phyloP scores from a whole-genome alignment of 1,284 basidiomycete species.

The Heterobasidion occidentale region DNA sequence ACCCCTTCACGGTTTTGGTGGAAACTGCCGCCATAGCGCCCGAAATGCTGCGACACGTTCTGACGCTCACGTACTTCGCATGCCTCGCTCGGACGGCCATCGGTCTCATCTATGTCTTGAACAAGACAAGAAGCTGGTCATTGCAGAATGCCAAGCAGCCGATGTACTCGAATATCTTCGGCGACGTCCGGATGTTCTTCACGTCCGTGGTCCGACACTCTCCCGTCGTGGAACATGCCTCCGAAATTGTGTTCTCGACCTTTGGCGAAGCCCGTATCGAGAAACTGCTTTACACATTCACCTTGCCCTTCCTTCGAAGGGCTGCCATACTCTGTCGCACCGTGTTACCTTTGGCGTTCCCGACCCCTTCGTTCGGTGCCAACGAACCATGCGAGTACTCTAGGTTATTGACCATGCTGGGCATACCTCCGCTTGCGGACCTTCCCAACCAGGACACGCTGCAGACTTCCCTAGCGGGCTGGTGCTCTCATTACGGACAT shows the following conservation, averaged over 20 bases:
- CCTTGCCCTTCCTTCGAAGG: slow-evolving; percentile 89
- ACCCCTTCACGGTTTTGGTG: slow-evolving; percentile 82
- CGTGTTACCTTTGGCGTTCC: slow-evolving; percentile 57
- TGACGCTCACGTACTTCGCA: slow-evolving; percentile 83
- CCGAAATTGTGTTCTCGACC: slow-evolving; percentile 65
- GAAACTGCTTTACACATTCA: slow-evolving; percentile 84
- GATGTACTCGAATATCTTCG: slow-evolving; percentile 58
- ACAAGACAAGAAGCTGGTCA: slow-evolving; percentile 53
- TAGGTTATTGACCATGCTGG: slow-evolving; percentile 70
- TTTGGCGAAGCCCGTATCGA: slow-evolving; percentile 79
- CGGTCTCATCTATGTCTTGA: slow-evolving; percentile 71
- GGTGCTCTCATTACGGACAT: slow-evolving; percentile 78
- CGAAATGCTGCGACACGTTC: slow-evolving; percentile 79
- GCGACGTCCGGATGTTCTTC: slow-evolving; percentile 79
- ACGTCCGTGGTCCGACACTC: slow-evolving; percentile 77
- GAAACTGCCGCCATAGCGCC: slow-evolving; percentile 86
- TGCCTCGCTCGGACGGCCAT: slow-evolving; percentile 81
- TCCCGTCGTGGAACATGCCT: slow-evolving; percentile 72
- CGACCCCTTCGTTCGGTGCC: slow-evolving; percentile 30
- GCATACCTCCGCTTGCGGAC: slow-evolving; percentile 71
- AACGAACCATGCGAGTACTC: slow-evolving; percentile 59
- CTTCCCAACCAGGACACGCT: slow-evolving; percentile 75
- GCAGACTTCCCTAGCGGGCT: slow-evolving; percentile 75
- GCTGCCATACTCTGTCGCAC: slow-evolving; percentile 83
- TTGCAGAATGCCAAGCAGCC: slow-evolving; percentile 35